phyloP scores from a whole-genome alignment of 2,329 filamentous ascomycete species.

The Nemania sp. region DNA sequence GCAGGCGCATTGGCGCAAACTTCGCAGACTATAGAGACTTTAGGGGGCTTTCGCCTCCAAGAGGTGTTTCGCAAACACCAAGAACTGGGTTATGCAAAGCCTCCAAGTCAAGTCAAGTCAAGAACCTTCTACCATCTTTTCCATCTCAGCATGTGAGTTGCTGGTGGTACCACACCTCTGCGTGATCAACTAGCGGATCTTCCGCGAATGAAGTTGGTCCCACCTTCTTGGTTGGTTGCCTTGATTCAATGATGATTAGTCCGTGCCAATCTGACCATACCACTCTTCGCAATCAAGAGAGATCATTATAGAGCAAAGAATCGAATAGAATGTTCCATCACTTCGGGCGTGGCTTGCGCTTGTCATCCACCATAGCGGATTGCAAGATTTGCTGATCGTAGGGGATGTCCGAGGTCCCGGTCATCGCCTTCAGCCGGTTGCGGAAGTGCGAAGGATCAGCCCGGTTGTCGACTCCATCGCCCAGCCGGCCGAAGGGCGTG shows the following conservation, averaged over 20 bases:
- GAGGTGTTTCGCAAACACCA: neutral
- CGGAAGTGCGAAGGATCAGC: slow-evolving; percentile 35
- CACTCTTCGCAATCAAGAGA: neutral
- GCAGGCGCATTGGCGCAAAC: neutral
- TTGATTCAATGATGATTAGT: too few relatives aligned
- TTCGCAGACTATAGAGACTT: neutral
- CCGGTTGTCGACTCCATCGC: slow-evolving; percentile 30
- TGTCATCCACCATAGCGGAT: slow-evolving; percentile 31
- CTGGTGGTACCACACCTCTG: too few relatives aligned
- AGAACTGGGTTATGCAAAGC: slow-evolving; percentile 1
- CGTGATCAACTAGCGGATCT: too few relatives aligned
- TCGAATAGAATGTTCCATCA: slow-evolving; percentile 24
- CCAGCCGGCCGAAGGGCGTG: slow-evolving; percentile 34
- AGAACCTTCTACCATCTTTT: too few relatives aligned
- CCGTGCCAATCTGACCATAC: neutral
- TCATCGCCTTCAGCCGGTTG: slow-evolving; percentile 32
- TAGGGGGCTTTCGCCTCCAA: neutral
- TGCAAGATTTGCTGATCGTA: slow-evolving; percentile 35
- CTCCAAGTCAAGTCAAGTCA: neutral
- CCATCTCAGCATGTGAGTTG: too few relatives aligned
- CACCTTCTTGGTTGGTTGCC: too few relatives aligned
- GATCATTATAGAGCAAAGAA: neutral
- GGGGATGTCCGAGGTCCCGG: slow-evolving; percentile 27
- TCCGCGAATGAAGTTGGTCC: too few relatives aligned
- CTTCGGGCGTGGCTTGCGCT: slow-evolving; percentile 31